phyloP scores from a whole-genome alignment of 2,329 filamentous ascomycete genomes.

The Xylariales sp. region DNA sequence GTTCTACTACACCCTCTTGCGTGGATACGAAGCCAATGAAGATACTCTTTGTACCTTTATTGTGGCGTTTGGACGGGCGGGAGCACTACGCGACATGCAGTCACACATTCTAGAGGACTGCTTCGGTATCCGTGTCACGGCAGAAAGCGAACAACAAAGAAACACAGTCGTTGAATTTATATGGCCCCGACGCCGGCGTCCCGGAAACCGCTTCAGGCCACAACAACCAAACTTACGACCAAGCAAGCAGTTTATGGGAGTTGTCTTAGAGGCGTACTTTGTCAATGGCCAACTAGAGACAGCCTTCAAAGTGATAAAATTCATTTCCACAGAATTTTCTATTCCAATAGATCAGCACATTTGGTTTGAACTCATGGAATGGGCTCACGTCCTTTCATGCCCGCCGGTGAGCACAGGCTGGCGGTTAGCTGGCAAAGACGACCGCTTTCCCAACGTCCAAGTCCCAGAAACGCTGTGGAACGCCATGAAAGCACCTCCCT shows the following conservation, averaged over 20 bases:
- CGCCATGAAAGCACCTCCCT: constrained; percentile 54
- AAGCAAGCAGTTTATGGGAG: constrained; percentile 52
- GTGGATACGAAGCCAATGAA: constrained; percentile 30
- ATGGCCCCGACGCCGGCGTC: neutral
- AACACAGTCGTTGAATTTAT: neutral
- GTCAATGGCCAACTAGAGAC: constrained; percentile 57
- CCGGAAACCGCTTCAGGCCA: constrained; percentile 5
- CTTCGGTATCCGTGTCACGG: constrained; percentile 21
- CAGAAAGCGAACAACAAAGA: constrained; percentile 3
- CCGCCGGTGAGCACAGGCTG: constrained; percentile 33
- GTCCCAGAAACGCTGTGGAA: constrained; percentile 52
- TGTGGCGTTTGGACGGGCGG: constrained; percentile 35
- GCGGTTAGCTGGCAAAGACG: constrained; percentile 22
- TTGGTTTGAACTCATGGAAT: constrained; percentile 66
- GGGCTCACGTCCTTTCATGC: constrained; percentile 55
- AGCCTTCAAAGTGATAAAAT: constrained; percentile 57
- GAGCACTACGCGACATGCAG: constrained; percentile 26
- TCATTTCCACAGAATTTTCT: constrained; percentile 55
- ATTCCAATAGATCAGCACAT: constrained; percentile 51
- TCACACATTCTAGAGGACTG: constrained; percentile 19
- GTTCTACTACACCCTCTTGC: constrained; percentile 19
- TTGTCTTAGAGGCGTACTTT: constrained; percentile 66
- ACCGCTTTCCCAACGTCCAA: constrained; percentile 29
- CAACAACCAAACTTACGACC: constrained; percentile 37
- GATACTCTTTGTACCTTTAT: constrained; percentile 35